Evolutionary conservation across 345 rosid species (phyloP), one percentile per base, ranked within the genome.

Genomic region (thale cress (Arabidopsis thaliana)): DNA sequence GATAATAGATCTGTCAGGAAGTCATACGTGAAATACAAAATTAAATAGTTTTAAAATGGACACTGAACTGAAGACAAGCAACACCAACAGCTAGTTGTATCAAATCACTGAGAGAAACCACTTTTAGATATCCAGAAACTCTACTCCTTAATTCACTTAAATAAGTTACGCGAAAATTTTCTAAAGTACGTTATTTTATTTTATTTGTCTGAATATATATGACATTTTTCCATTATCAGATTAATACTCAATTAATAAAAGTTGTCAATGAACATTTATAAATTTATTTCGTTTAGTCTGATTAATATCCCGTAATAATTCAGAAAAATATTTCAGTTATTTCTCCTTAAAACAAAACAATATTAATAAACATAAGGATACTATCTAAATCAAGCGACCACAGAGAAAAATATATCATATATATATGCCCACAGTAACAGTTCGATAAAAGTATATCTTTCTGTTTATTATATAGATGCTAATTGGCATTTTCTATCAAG

Each of bases 401-500:
- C 50, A 41, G 20, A 56, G 14, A 8, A 46, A 48, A 57, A 46
- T 66, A 65, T 25, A 74, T 74, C 72, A 65, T 48, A 65, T 16
- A 65, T 16, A 34, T 28, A 57, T 51, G 34, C 53, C 62, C 44
- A 72, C 37, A 46, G 65, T 32, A 65, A 57, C 1, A 23, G 22
- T 25, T 36, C 42, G 16, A 57, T 37, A 33, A 13, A 23, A 37
- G 28, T 28, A 32, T 38, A 40, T 2, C 25, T 60, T 60, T 53
- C 11, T 69, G 37, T 33, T 24, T 53, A 22, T 32, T 51, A 33
- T 14, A 60, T 76, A 60, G 61, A 76, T 56, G 72, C n/a, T 60
- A 36, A 40, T 52, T 55, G 75, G 65, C 71, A 45, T 76, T 23
- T 77, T 70, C 71, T 45, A 56, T 63, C 76, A 63, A 63, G 60